phyloP scores from a whole-genome alignment of 495 filamentous ascomycete species.

The Annulohypoxylon bovei region DNA sequence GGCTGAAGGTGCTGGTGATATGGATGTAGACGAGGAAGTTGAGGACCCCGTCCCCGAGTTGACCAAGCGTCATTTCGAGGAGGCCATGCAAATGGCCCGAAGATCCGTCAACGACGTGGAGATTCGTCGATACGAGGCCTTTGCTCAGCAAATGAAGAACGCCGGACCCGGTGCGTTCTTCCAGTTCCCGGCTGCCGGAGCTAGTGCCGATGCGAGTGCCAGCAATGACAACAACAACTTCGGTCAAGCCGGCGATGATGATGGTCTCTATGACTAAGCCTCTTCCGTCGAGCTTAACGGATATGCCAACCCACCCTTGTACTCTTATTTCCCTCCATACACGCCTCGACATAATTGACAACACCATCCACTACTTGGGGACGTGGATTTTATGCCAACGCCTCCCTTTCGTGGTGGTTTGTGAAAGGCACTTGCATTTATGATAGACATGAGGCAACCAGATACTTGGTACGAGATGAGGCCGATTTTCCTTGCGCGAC shows the following conservation, averaged over 20 bases:
- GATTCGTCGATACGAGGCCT: constrained; percentile 97
- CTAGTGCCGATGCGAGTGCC: constrained; percentile 62
- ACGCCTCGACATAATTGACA: constrained; percentile 26
- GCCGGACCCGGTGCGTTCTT: constrained; percentile 93
- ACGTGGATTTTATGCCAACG: constrained; percentile 2
- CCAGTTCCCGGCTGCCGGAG: constrained; percentile 80
- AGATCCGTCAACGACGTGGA: constrained; percentile 96
- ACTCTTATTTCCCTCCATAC: constrained; percentile 34
- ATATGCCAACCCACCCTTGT: constrained; percentile 22
- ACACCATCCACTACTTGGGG: constrained; percentile 4
- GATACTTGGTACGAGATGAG: constrained; percentile 3
- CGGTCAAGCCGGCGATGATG: constrained; percentile 85
- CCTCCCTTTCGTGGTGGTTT: constrained; percentile 8
- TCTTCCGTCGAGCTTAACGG: background rate
- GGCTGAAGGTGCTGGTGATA: constrained; percentile 80
- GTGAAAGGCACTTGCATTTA: constrained; percentile 30
- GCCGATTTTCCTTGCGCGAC: constrained; percentile 31
- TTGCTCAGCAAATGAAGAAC: constrained; percentile 99
- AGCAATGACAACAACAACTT: constrained; percentile 56
- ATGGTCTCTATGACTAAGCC: constrained; percentile 77
- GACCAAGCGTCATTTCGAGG: constrained; percentile 96
- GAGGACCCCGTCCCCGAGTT: constrained; percentile 98
- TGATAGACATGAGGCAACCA: constrained; percentile 20
- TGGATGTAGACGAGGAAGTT: constrained; percentile 81
- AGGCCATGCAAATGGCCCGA: constrained; percentile 94